A percentile compares a stretch with the other conserved stretches of the same genome.
Conservation (phyloP, 768 basidiomycete species). For the Candolleomyces efflorescens region DNA sequence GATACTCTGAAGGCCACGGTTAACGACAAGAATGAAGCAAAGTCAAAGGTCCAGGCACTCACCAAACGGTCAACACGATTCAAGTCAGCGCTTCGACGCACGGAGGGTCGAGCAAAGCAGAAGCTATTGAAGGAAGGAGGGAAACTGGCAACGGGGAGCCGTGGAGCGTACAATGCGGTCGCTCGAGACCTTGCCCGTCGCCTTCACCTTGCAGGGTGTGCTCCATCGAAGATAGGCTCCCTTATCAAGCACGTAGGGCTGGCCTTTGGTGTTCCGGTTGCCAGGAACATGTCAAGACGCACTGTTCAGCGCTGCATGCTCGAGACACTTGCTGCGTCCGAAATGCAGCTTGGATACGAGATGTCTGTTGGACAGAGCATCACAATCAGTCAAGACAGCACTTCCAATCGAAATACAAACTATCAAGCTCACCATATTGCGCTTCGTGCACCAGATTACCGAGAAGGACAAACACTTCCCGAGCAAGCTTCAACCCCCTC, state of each 20-base stretch:
- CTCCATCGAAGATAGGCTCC: neutral
- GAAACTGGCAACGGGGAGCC: neutral
- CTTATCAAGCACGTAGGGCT: neutral
- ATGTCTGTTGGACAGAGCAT: neutral
- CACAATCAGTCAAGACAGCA: conserved; percentile 12
- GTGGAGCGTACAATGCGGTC: too few species aligned
- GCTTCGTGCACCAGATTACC: conserved; percentile 5
- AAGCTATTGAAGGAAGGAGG: neutral
- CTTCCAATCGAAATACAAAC: conserved; percentile 8
- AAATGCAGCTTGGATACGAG: conserved; percentile 2
- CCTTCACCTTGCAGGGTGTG: neutral
- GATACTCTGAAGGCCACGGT: too few species aligned
- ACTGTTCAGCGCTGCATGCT: neutral
- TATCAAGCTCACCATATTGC: conserved; percentile 10
- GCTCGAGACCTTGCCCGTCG: neutral
- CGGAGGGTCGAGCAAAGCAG: neutral
- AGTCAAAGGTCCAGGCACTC: too few species aligned
- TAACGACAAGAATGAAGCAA: too few species aligned
- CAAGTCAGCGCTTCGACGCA: neutral
- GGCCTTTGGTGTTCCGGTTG: neutral
- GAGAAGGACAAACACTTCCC: neutral
- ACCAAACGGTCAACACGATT: neutral
- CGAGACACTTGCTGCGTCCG: too few species aligned
- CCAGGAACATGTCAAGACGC: neutral
- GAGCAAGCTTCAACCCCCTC: neutral